Conservation (phyloP, 1,139 yeast genomes). For the Saccharomycopsis hybrid region DNA sequence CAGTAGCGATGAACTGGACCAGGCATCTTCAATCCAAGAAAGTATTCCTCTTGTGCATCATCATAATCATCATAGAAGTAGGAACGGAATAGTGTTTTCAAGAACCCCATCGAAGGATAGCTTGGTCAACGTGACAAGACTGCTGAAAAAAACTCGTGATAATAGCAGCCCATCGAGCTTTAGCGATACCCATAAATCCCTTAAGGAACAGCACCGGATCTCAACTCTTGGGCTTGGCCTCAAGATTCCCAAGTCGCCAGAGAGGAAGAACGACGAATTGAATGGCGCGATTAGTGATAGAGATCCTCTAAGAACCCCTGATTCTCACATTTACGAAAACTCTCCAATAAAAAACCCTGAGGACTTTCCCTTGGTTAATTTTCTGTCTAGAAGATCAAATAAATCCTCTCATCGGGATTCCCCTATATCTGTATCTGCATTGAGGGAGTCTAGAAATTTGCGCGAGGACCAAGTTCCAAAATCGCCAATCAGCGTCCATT, state of each 20-base stretch:
- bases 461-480: background rate
- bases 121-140: background rate
- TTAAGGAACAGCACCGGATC: conserved; percentile 18
- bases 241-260: conserved; percentile 15
- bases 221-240: conserved; percentile 17
- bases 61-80: conserved; percentile 3
- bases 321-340: conserved; percentile 8
- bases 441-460: background rate
- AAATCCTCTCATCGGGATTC: conserved; percentile 8
- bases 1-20: too few relatives aligned
- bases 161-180: conserved; percentile 11
- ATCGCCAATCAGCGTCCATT: conserved; percentile 7
- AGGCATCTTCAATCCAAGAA: too few relatives aligned
- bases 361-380: conserved; percentile 17
- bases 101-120: conserved; percentile 6
- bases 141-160: conserved; percentile 1
- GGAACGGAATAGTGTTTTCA: conserved; percentile 15
- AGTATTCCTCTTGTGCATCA: too few relatives aligned
- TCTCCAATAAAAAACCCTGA: conserved; percentile 16
- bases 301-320: conserved; percentile 13
- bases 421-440: conserved; percentile 10
- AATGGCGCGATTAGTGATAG: background rate
- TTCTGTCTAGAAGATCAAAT: conserved; percentile 15
- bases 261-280: background rate
- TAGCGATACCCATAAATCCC: conserved; percentile 13